A percentile compares a stretch with the other conserved stretches of the same genome.
Evolutionary conservation across 495 filamentous ascomycete genomes (phyloP).

Genomic region (Barbatosphaeria neglecta): DNA sequence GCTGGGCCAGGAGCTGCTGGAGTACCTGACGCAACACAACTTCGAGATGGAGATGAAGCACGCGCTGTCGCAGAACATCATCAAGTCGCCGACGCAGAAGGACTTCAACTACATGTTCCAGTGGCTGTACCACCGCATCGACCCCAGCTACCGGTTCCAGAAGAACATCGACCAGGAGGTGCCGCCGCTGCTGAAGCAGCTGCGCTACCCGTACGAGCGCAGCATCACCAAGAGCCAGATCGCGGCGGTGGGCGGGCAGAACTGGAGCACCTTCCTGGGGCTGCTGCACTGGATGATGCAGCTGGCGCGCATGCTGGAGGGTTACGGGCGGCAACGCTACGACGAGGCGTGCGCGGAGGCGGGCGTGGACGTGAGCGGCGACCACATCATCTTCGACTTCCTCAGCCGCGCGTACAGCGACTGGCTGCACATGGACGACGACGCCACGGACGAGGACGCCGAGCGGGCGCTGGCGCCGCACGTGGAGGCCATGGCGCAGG

Average conservation of each 20-base stretch:
- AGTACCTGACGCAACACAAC: conserved; percentile 80
- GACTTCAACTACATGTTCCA: conserved; percentile 96
- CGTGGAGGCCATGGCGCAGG: conserved; percentile 74
- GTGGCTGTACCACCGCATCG: conserved; percentile 91
- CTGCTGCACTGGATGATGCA: conserved; percentile 99
- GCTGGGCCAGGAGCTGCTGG: conserved; percentile 79
- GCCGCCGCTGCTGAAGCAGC: conserved; percentile 74
- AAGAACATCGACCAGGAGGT: conserved; percentile 92
- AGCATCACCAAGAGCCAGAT: conserved; percentile 92
- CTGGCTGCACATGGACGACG: conserved; percentile 81
- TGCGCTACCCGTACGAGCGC: conserved; percentile 90
- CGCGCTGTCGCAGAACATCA: conserved; percentile 70
- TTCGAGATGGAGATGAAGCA: conserved; percentile 98
- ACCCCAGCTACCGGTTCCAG: conserved; percentile 81
- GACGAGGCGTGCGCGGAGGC: conserved; percentile 77
- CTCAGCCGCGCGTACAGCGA: conserved; percentile 79
- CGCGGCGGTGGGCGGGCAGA: conserved; percentile 84
- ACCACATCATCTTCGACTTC: conserved; percentile 89
- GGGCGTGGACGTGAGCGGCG: conserved; percentile 74
- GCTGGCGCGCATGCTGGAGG: conserved; percentile 78
- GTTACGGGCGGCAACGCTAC: conserved; percentile 61
- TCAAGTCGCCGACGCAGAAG: conserved; percentile 91
- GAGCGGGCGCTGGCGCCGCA: conserved; percentile 67
- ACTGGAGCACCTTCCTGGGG: conserved; percentile 88
- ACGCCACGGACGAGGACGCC: conserved; percentile 72